Evolutionary conservation across 2,329 filamentous ascomycete species (phyloP), one percentile per base, ranked within the genome.

Genomic region (Botrytis tulipae): DNA sequence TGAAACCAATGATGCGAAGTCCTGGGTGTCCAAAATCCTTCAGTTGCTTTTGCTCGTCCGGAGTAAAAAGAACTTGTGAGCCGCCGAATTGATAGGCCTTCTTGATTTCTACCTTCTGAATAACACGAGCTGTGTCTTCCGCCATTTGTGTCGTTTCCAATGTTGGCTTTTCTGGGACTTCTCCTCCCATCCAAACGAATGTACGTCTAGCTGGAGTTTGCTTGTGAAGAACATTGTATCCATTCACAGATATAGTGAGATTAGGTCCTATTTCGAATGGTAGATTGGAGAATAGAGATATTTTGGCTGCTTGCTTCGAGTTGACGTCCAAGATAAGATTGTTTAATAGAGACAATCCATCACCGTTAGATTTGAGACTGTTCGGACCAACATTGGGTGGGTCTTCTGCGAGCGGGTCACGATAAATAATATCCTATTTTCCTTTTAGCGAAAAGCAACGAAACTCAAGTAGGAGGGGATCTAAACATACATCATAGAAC

Each of bases 31-130:
- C 95, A 78, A 97, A 97, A 77, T 93, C 85, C 75, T 91, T 91
- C 74, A 99, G 86, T 32, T 87, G 84, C 73, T 91, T 91, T 74
- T 95, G 90, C 81, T 99, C 95, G 48, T 98, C 94, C 0, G 91
- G 88, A 0, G 91, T 91, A 81, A 99, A 99, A 67, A 92, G 88
- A 65, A 99, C 89, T 66, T 94, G 94, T 77, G 97, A 93, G 57
- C 94, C 95, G 20, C 95, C 96, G 80, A 98, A 98, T 79, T 96
- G 98, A 85, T 96, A 99, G 0, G 95, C 96, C 82, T 96, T 98
- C 74, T 92, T 92, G 32, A 97, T 88, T 79, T 98, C 94, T 4
- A 84, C 84, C 78, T 95, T 95, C 76, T 97, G 91, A 0, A 98
- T 90, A 0, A 90, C 89, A 54, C 91, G 87, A 3, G 91, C 89